Conservation (phyloP, 2,329 filamentous ascomycete genomes). For the Rutstroemia sp. region DNA sequence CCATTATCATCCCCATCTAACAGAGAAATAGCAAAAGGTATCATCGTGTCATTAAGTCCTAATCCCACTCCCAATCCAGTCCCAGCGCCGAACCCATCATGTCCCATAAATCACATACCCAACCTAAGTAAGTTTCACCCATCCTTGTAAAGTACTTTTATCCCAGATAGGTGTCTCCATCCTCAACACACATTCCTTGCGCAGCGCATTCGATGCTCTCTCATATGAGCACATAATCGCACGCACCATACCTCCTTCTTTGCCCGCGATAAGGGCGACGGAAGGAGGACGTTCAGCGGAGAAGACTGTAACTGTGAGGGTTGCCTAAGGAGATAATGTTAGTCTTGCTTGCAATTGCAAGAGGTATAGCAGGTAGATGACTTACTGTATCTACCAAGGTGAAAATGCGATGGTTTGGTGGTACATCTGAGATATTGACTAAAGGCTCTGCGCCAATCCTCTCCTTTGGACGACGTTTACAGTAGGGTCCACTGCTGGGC, state of each 20-base stretch:
- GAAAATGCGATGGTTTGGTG: constrained; percentile 9
- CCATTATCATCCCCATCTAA: too few species aligned
- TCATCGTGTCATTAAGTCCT: too few species aligned
- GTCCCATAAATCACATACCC: background rate
- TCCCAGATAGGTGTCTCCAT: constrained; percentile 16
- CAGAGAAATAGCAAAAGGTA: too few species aligned
- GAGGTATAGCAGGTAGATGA: background rate
- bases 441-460: constrained; percentile 21
- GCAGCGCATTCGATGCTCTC: constrained; percentile 10
- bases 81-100: too few species aligned
- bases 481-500: constrained; percentile 7
- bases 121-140: constrained; percentile 8
- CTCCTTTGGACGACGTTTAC: constrained; percentile 6
- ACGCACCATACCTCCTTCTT: constrained; percentile 30
- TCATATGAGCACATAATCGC: constrained; percentile 25
- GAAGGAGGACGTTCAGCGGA: constrained; percentile 28
- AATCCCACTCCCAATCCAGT: too few species aligned
- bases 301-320: constrained; percentile 27
- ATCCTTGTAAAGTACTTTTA: background rate
- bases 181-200: constrained; percentile 16
- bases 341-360: background rate
- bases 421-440: constrained; percentile 8
- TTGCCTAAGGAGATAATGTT: background rate
- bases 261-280: constrained; percentile 28
- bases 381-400: constrained; percentile 28